Base-by-base conservation (phyloP, 345 rosid species). In the Murraya paniculata region DNA sequence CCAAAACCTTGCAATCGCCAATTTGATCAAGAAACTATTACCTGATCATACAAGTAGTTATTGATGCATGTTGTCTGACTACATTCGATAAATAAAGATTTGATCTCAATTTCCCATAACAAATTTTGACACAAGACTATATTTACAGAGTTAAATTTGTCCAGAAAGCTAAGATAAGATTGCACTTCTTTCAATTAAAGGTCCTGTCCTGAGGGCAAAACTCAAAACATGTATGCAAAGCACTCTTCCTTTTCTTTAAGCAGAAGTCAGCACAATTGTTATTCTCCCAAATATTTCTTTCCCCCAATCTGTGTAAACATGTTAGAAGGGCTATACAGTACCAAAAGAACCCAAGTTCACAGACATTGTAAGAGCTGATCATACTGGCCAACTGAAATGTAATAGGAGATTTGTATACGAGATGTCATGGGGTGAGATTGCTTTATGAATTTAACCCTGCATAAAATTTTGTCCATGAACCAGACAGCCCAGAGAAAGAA, bases 391-490 rank as follows among this genome's bases (percentile, higher is more conserved):
- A 53, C 53, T 22, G 9, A 33, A 65, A 11, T 33, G 61, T 65
- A 64, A 22, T n/a, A 4, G 60, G 33, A 14, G 73, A 41, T 57
- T 36, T 22, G 25, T 39, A 16, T 67, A 56, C 6, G 39, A 36
- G 24, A 67, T 24, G 35, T 48, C 16, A 33, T 28, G 14, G 9
- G n/a, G 45, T 38, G 55, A 8, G 30, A 59, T 58, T 53, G 45
- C 30, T 68, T 59, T 41, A 45, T 64, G 59, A 58, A 57, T 79
- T 35, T 82, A 85, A 41, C 74, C 88, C 90, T 87, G 90, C 67
- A 56, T 13, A 33, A 68, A 73, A 77, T 74, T 59, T 53, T 18
- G 57, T 38, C 61, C 73, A 62, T 7, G 31, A 67, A 48, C 27
- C 11, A 22, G 31, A 11, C 0, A 14, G 48, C 39, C 78, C 18